Percentiles rank a stretch among this genome's conserved stretches.
These are phyloP conservation scores for Lycium ferocissimum DNA, from an alignment of 257 asterid species.

Conservation along the genomic window DNA sequence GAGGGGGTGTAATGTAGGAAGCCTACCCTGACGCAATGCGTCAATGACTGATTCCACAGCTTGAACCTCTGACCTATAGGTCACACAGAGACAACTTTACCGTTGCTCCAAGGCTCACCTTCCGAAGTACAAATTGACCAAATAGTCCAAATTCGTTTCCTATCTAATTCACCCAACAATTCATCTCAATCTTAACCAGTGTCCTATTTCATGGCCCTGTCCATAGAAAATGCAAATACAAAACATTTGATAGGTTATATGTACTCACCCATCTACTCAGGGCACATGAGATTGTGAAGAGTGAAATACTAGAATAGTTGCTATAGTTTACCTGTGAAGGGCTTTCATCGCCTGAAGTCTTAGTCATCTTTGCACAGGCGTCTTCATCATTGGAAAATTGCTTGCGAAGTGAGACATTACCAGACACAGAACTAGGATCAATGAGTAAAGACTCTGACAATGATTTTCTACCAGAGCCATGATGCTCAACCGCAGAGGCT, in stretches of 20 bases:
- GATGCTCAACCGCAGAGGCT: slow-evolving; percentile 80
- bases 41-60: too few relatives aligned
- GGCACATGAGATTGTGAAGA: neutral
- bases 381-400: slow-evolving; percentile 81
- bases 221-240: neutral
- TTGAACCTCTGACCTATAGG: too few relatives aligned
- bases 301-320: slow-evolving; percentile 16
- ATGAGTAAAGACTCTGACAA: slow-evolving; percentile 81
- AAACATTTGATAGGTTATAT: slow-evolving; percentile 1
- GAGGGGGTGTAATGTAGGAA: neutral
- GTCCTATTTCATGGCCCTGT: neutral
- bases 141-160: neutral
- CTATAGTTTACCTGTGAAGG: slow-evolving; percentile 32
- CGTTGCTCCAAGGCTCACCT: too few relatives aligned
- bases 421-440: slow-evolving; percentile 68
- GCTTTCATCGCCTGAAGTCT: slow-evolving; percentile 61
- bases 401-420: slow-evolving; percentile 85
- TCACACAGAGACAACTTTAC: too few relatives aligned
- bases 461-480: slow-evolving; percentile 95
- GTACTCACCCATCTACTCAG: neutral
- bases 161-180: neutral
- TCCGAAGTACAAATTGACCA: neutral
- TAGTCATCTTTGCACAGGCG: slow-evolving; percentile 44
- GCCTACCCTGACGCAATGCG: too few relatives aligned
- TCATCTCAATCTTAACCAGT: neutral